A percentile compares a stretch with the other conserved stretches of the same genome.
phyloP scores from a whole-genome alignment of 2,329 filamentous ascomycete genomes.

The Beauveria pseudobassiana region DNA sequence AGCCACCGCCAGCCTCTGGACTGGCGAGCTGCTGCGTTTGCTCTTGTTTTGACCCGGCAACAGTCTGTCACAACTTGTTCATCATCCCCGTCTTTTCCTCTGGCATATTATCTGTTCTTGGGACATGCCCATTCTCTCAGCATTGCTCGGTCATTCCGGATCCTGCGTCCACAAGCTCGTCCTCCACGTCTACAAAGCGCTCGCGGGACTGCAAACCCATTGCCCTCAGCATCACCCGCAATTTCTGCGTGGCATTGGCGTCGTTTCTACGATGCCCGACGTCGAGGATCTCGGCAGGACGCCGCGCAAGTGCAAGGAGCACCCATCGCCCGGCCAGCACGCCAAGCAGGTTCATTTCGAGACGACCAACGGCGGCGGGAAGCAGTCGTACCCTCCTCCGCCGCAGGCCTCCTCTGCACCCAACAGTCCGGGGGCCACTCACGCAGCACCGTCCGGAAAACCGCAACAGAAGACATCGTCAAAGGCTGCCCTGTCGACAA shows the following conservation, averaged over 20 bases:
- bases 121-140: background rate
- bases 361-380: background rate
- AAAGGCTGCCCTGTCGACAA: background rate
- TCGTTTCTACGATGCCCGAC: background rate
- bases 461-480: background rate
- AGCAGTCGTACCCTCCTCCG: background rate
- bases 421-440: background rate
- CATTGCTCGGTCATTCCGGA: background rate
- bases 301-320: conserved; percentile 2
- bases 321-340: background rate
- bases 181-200: background rate
- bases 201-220: background rate
- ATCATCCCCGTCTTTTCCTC: background rate
- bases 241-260: background rate
- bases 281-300: background rate
- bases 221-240: background rate
- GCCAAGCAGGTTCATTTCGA: conserved; percentile 9
- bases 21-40: conserved; percentile 1
- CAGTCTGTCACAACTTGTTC: background rate
- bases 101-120: too few relatives aligned
- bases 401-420: background rate
- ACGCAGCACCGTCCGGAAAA: background rate
- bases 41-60: background rate
- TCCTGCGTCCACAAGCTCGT: background rate
- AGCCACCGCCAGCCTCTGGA: background rate